Evolutionary conservation across 2,329 filamentous ascomycete species (phyloP), one percentile per base, ranked within the genome.

Genomic region (Alternaria arbusti): DNA sequence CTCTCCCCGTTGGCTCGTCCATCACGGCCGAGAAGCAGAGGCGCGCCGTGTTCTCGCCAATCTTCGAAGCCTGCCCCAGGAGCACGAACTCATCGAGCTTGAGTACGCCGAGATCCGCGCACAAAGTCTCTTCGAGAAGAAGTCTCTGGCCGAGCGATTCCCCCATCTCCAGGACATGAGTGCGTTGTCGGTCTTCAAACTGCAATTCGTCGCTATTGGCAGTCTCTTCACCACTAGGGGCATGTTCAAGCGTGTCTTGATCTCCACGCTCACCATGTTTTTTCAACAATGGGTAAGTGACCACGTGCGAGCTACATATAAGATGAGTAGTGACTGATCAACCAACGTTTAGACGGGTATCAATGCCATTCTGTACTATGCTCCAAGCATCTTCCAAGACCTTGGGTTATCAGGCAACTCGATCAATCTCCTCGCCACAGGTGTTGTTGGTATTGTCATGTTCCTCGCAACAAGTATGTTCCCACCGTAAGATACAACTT

Each of bases 91-190:
- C 0, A 86, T 94, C 36, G 86, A 90, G 67, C 84, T 93, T 3
- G 92, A 94, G 73, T 93, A 90, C 74, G 86, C 93, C 11, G 91
- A 94, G 76, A 94, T 95, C 80, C 91, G 92, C 77, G 91, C 91
- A 0, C 90, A 93, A 77, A 89, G 88, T 0, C 78, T 91, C 6
- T 95, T 94, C 67, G 91, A 94, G 79, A 91, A 93, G 80, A 86
- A 88, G 32, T 88, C 87, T 0, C 84, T 90, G 1, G 86, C 86
- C 0, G 88, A 91, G 67, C 84, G 89, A 32, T 93, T 91, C 77
- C 91, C 91, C 0, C 82, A 90, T 30, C 81, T 91, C 9, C 82
- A 85, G 3, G 85, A 89, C 59, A 84, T 84, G 58, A 91, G 87
- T 0, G 66, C 79, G 83, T 0, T 86, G 84, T 86, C 60, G 90